Evolutionary conservation across 768 basidiomycete species (phyloP).

Genomic region (Mycena leptocephala): DNA sequence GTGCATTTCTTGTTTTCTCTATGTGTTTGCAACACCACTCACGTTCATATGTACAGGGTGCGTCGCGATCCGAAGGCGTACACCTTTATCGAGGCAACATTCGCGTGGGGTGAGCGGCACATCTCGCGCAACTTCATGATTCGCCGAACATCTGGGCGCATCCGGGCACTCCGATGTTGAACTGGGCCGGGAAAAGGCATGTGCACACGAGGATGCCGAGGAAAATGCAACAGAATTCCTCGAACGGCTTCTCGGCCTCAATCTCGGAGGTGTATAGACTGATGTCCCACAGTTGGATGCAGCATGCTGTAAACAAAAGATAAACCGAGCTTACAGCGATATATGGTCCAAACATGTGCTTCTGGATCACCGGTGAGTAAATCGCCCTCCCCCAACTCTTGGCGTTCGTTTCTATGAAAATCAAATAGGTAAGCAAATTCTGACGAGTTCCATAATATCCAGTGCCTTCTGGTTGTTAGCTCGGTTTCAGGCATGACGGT

Average conservation of each 20-base stretch:
- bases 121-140: constrained; percentile 23
- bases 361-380: too few relatives aligned
- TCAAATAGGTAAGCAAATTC: too few relatives aligned
- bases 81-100: constrained; percentile 28
- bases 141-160: constrained; percentile 15
- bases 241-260: background rate
- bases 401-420: too few relatives aligned
- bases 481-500: too few relatives aligned
- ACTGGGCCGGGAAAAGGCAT: constrained; percentile 9
- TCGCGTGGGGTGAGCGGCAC: constrained; percentile 11
- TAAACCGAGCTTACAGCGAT: too few relatives aligned
- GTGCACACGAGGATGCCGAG: constrained; percentile 24
- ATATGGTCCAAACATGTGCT: too few relatives aligned
- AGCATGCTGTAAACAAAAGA: too few relatives aligned
- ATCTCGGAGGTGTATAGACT: background rate
- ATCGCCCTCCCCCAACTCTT: too few relatives aligned
- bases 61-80: constrained; percentile 17
- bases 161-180: background rate
- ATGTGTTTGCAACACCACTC: background rate
- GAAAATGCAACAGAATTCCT: background rate
- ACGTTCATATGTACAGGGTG: background rate
- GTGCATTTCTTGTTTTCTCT: background rate
- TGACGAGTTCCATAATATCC: too few relatives aligned
- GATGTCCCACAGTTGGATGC: too few relatives aligned
- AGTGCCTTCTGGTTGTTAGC: too few relatives aligned